Conservation (phyloP, 2,329 filamentous ascomycete species). For the Periconia sp. region DNA sequence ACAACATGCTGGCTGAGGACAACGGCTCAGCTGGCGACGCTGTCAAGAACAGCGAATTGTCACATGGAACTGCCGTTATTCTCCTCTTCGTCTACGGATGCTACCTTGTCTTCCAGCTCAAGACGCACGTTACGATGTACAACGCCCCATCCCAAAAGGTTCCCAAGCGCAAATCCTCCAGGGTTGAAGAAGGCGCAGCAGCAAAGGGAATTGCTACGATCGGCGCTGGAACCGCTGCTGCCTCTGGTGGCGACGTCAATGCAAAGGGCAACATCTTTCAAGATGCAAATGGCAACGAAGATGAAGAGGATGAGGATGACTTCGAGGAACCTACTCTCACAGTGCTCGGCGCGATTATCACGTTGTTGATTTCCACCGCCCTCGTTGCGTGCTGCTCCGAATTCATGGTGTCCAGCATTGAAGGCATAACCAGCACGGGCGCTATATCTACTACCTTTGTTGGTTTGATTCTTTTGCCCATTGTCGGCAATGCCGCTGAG, state of each 20-base stretch:
- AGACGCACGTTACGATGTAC: constrained; percentile 80
- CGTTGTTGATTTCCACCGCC: constrained; percentile 72
- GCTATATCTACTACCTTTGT: constrained; percentile 62
- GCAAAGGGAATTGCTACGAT: constrained; percentile 55
- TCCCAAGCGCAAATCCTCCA: constrained; percentile 55
- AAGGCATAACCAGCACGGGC: constrained; percentile 53
- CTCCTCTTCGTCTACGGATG: constrained; percentile 79
- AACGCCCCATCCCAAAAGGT: constrained; percentile 79
- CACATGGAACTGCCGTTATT: constrained; percentile 75
- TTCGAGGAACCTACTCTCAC: constrained; percentile 76
- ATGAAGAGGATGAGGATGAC: constrained; percentile 58
- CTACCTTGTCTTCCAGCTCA: constrained; percentile 89
- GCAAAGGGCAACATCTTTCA: constrained; percentile 48
- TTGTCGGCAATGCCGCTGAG: constrained; percentile 68
- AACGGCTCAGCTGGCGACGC: constrained; percentile 21
- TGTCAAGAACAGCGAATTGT: constrained; percentile 45
- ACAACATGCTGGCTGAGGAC: constrained; percentile 33
- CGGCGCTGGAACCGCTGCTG: constrained; percentile 54
- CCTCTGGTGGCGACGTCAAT: constrained; percentile 54
- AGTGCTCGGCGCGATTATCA: constrained; percentile 69
- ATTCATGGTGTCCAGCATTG: constrained; percentile 64
- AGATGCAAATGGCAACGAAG: constrained; percentile 28
- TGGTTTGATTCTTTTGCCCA: constrained; percentile 64
- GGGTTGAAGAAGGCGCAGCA: constrained; percentile 54
- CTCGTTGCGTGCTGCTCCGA: constrained; percentile 78